These are phyloP conservation scores for Phytopythium kandeliae DNA, from an alignment of 352 stramenopile species.

Conservation along the genomic window DNA sequence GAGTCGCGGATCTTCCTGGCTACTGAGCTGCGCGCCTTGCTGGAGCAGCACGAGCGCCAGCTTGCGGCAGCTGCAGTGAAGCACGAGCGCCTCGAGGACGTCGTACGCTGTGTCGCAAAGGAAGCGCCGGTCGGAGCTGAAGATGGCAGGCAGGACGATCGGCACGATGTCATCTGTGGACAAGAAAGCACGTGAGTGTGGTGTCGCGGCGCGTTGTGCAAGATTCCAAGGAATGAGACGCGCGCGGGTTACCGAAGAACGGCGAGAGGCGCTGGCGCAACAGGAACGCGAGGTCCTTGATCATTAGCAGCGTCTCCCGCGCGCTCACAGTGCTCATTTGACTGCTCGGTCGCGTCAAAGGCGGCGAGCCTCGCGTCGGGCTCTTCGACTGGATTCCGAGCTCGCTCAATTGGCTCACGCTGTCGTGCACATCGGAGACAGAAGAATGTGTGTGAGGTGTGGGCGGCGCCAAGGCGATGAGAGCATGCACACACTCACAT, in stretches of 20 bases:
- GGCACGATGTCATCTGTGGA: conserved; percentile 41
- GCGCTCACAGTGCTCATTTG: conserved; percentile 8
- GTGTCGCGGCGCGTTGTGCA: too few relatives aligned
- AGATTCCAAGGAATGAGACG: background rate
- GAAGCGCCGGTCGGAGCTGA: conserved; percentile 49
- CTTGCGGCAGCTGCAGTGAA: conserved; percentile 42
- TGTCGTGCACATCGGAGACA: conserved; percentile 4
- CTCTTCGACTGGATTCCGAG: conserved; percentile 15
- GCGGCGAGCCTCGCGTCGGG: conserved; percentile 6
- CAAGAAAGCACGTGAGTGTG: background rate
- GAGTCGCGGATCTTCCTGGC: conserved; percentile 32
- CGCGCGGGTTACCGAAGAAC: conserved; percentile 32
- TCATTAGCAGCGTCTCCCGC: conserved; percentile 33
- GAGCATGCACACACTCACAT: conserved; percentile 25
- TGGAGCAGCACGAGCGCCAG: conserved; percentile 33
- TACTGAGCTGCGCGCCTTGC: conserved; percentile 16
- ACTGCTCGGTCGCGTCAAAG: conserved; percentile 3
- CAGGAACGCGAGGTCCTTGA: conserved; percentile 60
- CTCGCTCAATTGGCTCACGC: conserved; percentile 18
- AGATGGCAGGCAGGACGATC: conserved; percentile 32
- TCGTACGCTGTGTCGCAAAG: conserved; percentile 53
- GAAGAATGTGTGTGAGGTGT: background rate
- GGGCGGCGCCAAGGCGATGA: background rate
- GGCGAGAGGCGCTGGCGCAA: conserved; percentile 35
- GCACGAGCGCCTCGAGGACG: conserved; percentile 45